Evolutionary conservation across 345 rosid genomes (phyloP).

Genomic region (Carallia pectinifolia): DNA sequence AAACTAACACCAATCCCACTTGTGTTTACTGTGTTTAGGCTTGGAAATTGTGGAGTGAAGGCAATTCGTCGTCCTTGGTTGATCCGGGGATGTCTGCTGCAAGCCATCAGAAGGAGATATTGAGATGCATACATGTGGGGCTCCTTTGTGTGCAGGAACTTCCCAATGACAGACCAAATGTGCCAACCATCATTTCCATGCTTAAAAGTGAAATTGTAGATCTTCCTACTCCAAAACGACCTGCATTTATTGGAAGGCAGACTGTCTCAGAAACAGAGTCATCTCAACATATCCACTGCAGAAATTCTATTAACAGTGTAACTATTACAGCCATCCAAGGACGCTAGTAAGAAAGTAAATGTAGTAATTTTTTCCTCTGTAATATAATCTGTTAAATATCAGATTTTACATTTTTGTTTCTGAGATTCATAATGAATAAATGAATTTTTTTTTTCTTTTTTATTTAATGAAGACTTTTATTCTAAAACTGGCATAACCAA

Average conservation of each 20-base stretch:
- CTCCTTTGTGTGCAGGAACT: constrained; percentile 14
- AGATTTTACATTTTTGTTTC: too few species aligned
- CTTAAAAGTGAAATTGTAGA: constrained; percentile 7
- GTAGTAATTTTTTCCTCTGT: too few species aligned
- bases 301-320: constrained; percentile 16
- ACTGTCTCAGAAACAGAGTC: not conserved
- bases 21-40: not conserved
- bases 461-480: too few species aligned
- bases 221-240: constrained; percentile 17
- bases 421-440: too few species aligned
- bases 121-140: constrained; percentile 14
- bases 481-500: too few species aligned
- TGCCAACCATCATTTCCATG: constrained; percentile 8
- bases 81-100: constrained; percentile 6
- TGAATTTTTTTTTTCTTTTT: too few species aligned
- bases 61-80: not conserved
- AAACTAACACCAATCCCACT: not conserved
- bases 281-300: not conserved
- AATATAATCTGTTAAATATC: too few species aligned
- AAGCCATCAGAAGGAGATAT: not conserved
- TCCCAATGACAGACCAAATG: constrained; percentile 11
- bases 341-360: constrained; percentile 4
- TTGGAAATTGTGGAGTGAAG: constrained; percentile 16
- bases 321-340: constrained; percentile 15
- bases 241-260: not conserved